A percentile compares a stretch with the other conserved stretches of the same genome.
Evolutionary conservation across 2,329 filamentous ascomycete species (phyloP).

Genomic region (Penicillium glabrum): DNA sequence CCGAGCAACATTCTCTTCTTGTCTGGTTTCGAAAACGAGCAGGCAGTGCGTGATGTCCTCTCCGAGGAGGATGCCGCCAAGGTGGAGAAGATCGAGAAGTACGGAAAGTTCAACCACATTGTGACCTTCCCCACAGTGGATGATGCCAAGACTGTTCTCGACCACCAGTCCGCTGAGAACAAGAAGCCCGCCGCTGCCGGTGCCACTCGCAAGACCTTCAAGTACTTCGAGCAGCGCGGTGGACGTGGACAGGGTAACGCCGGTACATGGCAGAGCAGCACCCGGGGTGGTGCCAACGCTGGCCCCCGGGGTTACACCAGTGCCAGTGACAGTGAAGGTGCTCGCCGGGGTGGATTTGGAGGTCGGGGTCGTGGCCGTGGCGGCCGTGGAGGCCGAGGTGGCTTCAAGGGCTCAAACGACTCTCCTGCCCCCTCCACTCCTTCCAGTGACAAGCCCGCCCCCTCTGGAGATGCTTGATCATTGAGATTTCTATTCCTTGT

Average conservation of each 20-base stretch:
- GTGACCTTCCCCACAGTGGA: conserved; percentile 79
- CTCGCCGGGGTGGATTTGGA: conserved; percentile 59
- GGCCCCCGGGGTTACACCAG: conserved; percentile 78
- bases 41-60: conserved; percentile 80
- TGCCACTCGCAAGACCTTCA: conserved; percentile 77
- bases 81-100: conserved; percentile 69
- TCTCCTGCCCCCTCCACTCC: conserved; percentile 32
- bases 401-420: conserved; percentile 49
- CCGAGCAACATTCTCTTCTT: conserved; percentile 85
- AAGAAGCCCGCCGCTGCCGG: conserved; percentile 68
- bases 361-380: conserved; percentile 57
- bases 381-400: conserved; percentile 58
- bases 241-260: conserved; percentile 54
- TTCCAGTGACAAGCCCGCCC: conserved; percentile 35
- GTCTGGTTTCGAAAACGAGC: conserved; percentile 78
- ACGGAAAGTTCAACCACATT: conserved; percentile 72
- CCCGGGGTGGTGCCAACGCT: conserved; percentile 64
- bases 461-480: conserved; percentile 34
- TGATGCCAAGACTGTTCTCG: conserved; percentile 77
- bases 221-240: conserved; percentile 74
- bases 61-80: conserved; percentile 78
- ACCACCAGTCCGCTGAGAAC: conserved; percentile 70
- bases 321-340: conserved; percentile 73
- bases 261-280: conserved; percentile 57
- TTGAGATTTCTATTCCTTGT: conserved; percentile 14